Evolutionary conservation across 179 eudicot species (phyloP).

Genomic region (Spinacia oleracea): DNA sequence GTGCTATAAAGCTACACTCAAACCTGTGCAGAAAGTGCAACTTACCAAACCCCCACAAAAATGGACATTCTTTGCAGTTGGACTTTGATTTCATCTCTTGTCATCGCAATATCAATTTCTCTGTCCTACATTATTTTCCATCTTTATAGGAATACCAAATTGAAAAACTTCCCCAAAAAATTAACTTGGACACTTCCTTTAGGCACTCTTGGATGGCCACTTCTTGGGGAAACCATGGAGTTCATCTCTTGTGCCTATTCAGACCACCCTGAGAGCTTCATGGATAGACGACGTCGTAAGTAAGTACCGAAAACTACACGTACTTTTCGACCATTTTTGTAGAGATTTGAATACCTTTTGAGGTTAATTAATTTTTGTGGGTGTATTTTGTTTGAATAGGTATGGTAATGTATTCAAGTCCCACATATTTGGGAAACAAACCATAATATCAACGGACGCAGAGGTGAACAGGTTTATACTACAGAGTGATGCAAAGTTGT

Average conservation of each 20-base stretch:
- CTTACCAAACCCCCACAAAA: slow-evolving; percentile 14
- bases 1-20: slow-evolving; percentile 22
- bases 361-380: slow-evolving; percentile 15
- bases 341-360: slow-evolving; percentile 24
- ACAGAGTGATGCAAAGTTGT: slow-evolving; percentile 70
- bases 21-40: slow-evolving; percentile 24
- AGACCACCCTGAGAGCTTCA: slow-evolving; percentile 71
- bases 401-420: slow-evolving; percentile 97
- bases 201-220: slow-evolving; percentile 83
- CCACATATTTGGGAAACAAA: slow-evolving; percentile 81
- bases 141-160: slow-evolving; percentile 24
- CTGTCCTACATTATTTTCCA: slow-evolving; percentile 35
- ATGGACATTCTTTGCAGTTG: slow-evolving; percentile 33
- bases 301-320: slow-evolving; percentile 36
- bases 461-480: slow-evolving; percentile 75
- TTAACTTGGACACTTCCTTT: slow-evolving; percentile 37
- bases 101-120: slow-evolving; percentile 18
- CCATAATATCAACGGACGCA: slow-evolving; percentile 86
- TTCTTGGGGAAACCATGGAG: slow-evolving; percentile 85
- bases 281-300: slow-evolving; percentile 79
- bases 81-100: slow-evolving; percentile 26
- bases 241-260: slow-evolving; percentile 89
- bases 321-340: not conserved
- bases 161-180: slow-evolving; percentile 3
- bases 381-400: slow-evolving; percentile 38